Percentiles rank a stretch among this genome's conserved stretches.
phyloP scores from a whole-genome alignment of 2,329 filamentous ascomycete genomes.

The Furcasterigmium sp. region DNA sequence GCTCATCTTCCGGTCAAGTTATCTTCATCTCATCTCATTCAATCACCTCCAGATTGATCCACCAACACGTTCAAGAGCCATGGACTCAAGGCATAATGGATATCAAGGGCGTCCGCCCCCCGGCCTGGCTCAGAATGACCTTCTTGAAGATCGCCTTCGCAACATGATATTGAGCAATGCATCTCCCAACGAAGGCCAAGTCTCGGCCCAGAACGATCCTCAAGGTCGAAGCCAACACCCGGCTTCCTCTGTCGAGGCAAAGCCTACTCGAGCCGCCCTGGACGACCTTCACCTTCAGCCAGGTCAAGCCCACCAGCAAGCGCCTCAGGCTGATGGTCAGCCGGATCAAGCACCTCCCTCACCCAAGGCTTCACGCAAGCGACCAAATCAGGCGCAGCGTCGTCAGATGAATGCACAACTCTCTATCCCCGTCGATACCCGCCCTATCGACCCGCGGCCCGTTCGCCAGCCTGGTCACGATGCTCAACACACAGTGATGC shows the following conservation, averaged over 20 bases:
- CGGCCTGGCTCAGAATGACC: constrained; percentile 32
- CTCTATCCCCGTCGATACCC: constrained; percentile 49
- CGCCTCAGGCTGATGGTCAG: too few relatives aligned
- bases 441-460: constrained; percentile 21
- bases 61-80: too few relatives aligned
- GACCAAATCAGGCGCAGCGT: constrained; percentile 58
- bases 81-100: too few relatives aligned
- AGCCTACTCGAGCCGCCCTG: too few relatives aligned
- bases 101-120: not conserved
- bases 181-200: constrained; percentile 15
- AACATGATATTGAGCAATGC: constrained; percentile 54
- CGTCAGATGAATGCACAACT: constrained; percentile 58
- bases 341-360: constrained; percentile 4
- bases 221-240: too few relatives aligned
- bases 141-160: constrained; percentile 52
- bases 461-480: not conserved
- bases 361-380: constrained; percentile 35
- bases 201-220: not conserved
- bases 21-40: too few relatives aligned
- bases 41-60: too few relatives aligned
- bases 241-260: too few relatives aligned
- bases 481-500: not conserved
- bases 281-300: too few relatives aligned
- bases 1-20: too few relatives aligned
- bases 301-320: too few relatives aligned